Evolutionary conservation across 1,284 basidiomycete species (phyloP), one percentile per base, ranked within the genome.

Genomic region (Tylopilus sp.): DNA sequence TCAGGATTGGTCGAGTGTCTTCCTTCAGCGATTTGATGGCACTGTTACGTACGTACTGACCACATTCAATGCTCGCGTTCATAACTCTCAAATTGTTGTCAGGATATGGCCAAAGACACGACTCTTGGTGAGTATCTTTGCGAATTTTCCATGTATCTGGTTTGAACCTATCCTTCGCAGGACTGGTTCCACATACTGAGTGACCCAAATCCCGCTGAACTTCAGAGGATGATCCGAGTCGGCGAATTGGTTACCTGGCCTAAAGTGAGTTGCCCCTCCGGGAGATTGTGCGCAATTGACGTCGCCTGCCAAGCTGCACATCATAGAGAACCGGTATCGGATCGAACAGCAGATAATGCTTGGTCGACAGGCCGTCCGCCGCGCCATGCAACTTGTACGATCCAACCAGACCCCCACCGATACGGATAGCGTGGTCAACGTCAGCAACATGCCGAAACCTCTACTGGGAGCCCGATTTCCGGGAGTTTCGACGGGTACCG

Each of bases 171-270:
- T 34, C 16, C n/a, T 46, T 45, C 46, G 0, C 56, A 86, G 82
- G 92, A 96, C 60, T 96, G 91, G 91, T 68, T 90, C 46, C 81
- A 77, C 40, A 80, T 97, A 36, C 69, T 97, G 35, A 89, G 83
- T 37, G 94, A 97, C 67, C 92, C 92, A 0, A 82, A 89, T 65
- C 78, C 79, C n/a, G 59, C 70, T 13, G 89, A 95, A 65, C 71
- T 97, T 39, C 81, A 79, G 53, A 74, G 91, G 46, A 93, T 95
- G 91, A 80, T 96, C 53, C 72, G 74, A 46, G 88, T 92, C 3
- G 94, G 95, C 4, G 77, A 96, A 69, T 67, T 82, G n/a, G 93
- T 92, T n/a, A 87, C 94, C 18, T 97, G 92, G 92, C 94, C 94
- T 0, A 94, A 94, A 72, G 88, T 95, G 56, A 47, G 70, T 48